A percentile compares a stretch with the other conserved stretches of the same genome.
Evolutionary conservation across 2,329 filamentous ascomycete genomes (phyloP).

Genomic region (Colletotrichum viniferum): DNA sequence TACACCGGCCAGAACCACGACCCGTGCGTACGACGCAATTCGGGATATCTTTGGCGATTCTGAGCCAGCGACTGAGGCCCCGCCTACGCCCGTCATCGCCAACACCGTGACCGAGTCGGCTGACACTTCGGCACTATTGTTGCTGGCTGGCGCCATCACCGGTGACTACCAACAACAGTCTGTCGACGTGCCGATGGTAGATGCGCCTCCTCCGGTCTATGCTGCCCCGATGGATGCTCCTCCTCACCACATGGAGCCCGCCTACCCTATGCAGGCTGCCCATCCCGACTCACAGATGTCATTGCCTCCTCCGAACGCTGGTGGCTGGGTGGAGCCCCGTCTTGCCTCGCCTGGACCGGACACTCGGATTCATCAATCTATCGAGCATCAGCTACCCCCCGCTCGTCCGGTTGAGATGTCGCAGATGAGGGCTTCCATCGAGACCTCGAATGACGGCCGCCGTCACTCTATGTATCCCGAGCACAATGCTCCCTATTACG

Average conservation of each 20-base stretch:
- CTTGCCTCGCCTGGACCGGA: slow-evolving; percentile 6
- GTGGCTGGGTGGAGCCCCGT: slow-evolving; percentile 9
- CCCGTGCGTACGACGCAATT: slow-evolving; percentile 33
- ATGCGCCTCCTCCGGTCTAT: neutral
- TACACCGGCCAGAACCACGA: slow-evolving; percentile 13
- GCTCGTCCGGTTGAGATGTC: slow-evolving; percentile 20
- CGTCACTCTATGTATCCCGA: slow-evolving; percentile 17
- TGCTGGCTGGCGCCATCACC: neutral
- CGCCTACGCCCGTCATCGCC: neutral
- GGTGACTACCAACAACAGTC: neutral
- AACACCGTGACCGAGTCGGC: slow-evolving; percentile 10
- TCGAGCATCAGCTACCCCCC: slow-evolving; percentile 15
- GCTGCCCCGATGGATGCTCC: neutral
- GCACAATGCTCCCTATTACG: slow-evolving; percentile 10
- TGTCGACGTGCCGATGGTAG: slow-evolving; percentile 1
- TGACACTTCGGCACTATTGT: neutral
- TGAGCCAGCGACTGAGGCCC: slow-evolving; percentile 25
- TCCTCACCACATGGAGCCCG: slow-evolving; percentile 7
- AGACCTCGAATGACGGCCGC: slow-evolving; percentile 7
- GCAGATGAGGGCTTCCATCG: slow-evolving; percentile 15
- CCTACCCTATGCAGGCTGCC: neutral
- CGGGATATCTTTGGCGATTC: slow-evolving; percentile 41
- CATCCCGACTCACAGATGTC: neutral
- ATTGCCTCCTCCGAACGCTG: neutral
- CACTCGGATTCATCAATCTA: neutral